Evolutionary conservation across 1,139 yeast genomes (phyloP).

Genomic region (Yamadazyma aaseri): DNA sequence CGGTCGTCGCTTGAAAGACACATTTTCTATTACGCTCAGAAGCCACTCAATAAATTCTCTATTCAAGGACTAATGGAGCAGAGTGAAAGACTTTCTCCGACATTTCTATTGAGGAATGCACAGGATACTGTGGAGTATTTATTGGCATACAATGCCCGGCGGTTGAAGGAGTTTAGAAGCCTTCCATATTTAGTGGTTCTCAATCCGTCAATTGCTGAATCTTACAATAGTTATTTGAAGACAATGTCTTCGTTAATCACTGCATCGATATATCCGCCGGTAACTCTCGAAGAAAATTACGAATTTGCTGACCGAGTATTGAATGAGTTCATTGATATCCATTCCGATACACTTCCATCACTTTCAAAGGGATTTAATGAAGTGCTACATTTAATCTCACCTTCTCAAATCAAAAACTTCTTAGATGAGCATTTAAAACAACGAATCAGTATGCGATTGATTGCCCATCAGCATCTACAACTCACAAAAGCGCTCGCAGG

Average conservation of each 20-base stretch:
- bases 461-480: conserved; percentile 81
- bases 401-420: conserved; percentile 54
- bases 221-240: conserved; percentile 68
- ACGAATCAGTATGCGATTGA: conserved; percentile 77
- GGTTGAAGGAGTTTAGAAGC: conserved; percentile 66
- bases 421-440: conserved; percentile 79
- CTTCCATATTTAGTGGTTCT: conserved; percentile 81
- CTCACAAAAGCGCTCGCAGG: conserved; percentile 41
- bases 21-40: conserved; percentile 47
- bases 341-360: conserved; percentile 77
- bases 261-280: conserved; percentile 35
- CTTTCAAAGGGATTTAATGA: conserved; percentile 84
- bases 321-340: conserved; percentile 63
- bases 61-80: conserved; percentile 44
- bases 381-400: conserved; percentile 53
- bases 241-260: conserved; percentile 65
- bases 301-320: conserved; percentile 50
- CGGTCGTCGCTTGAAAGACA: conserved; percentile 52
- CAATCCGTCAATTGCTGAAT: conserved; percentile 86
- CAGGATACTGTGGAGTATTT: conserved; percentile 45
- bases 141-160: conserved; percentile 48
- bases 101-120: conserved; percentile 36
- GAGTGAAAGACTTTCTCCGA: conserved; percentile 37
- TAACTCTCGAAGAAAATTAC: conserved; percentile 53
- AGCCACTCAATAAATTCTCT: conserved; percentile 48